Base-by-base conservation (phyloP, 2,329 filamentous ascomycete species). In the Calonectria leucothoes region DNA sequence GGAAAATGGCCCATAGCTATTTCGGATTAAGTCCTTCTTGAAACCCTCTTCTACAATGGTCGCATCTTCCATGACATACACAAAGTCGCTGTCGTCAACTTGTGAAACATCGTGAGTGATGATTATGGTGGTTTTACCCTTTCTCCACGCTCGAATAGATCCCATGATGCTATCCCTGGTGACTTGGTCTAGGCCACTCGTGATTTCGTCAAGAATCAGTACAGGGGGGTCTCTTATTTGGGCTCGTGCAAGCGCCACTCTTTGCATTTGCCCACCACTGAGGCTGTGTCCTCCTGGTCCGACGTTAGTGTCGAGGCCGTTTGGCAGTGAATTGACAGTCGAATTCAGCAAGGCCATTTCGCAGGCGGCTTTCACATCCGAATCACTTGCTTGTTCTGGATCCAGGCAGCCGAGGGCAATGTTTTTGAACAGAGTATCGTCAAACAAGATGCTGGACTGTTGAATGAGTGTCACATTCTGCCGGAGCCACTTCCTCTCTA, bases 41-140 rank as follows among this genome's bases (percentile, higher is more conserved):
- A 91, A 90, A 0, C 95, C 96, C 77, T 94, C 87, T 78, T 95
- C 91, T 0, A 93, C 89, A 0, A 98, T 86, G 0, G 81, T 82
- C 0, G 94, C 93, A 14, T 91, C 85, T 37, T 96, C 93, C 81
- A 98, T 86, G 14, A 98, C 89, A 77, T 96, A 98, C 0, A 97
- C 89, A 74, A 93, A 96, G 75, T 98, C 95, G 0, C 92, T 83
- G 0, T 91, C 85, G 6, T 85, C 82, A 12, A 98, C 96, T 76
- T 96, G 94, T 0, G 91, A 89, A 37, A 97, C 90, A 76, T 98
- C 95, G 80, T 98, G 96, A 0, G 97, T 98, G 78, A 98, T 96
- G 76, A 98, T 91, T 66, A 98, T 94, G 0, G 96, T 98, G 0
- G 96, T 98, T 82, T 94, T 97, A 0, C 90, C 93, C 42, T 85